phyloP scores from a whole-genome alignment of 192 early-diverging fungal genomes.

The Linnemannia elongata region DNA sequence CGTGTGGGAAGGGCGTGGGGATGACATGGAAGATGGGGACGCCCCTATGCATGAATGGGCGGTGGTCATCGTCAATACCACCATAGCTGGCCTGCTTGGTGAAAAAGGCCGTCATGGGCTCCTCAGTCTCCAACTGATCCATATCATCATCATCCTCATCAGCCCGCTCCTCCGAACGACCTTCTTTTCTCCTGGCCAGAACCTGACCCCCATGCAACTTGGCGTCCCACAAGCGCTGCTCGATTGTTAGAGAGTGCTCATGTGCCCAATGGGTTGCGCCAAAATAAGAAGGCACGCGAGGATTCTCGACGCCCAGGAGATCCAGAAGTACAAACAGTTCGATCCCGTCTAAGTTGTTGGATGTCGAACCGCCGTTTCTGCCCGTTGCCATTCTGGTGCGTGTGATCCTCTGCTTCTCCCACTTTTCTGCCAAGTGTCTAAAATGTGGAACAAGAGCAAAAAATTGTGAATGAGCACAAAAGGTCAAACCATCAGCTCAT shows the following conservation, averaged over 20 bases:
- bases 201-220: constrained; percentile 38
- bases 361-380: constrained; percentile 37
- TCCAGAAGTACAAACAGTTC: constrained; percentile 92
- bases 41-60: constrained; percentile 84
- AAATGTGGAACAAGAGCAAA: not conserved
- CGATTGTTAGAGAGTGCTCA: constrained; percentile 75
- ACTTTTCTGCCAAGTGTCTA: constrained; percentile 85
- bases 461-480: not conserved
- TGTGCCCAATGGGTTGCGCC: constrained; percentile 77
- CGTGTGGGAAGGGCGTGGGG: constrained; percentile 84
- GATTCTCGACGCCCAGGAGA: constrained; percentile 77
- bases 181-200: constrained; percentile 16
- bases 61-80: constrained; percentile 87
- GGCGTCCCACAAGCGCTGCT: constrained; percentile 69
- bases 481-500: not conserved
- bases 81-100: constrained; percentile 26
- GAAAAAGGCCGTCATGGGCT: constrained; percentile 48
- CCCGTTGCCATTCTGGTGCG: constrained; percentile 30
- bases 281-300: constrained; percentile 72
- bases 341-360: constrained; percentile 74
- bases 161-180: not conserved
- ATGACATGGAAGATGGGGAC: constrained; percentile 93
- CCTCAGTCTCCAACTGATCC: constrained; percentile 29
- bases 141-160: constrained; percentile 23
- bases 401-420: constrained; percentile 68